These are phyloP conservation scores for Naumovozyma dairenensis DNA, from an alignment of 805 yeast species.

Conservation along the genomic window DNA sequence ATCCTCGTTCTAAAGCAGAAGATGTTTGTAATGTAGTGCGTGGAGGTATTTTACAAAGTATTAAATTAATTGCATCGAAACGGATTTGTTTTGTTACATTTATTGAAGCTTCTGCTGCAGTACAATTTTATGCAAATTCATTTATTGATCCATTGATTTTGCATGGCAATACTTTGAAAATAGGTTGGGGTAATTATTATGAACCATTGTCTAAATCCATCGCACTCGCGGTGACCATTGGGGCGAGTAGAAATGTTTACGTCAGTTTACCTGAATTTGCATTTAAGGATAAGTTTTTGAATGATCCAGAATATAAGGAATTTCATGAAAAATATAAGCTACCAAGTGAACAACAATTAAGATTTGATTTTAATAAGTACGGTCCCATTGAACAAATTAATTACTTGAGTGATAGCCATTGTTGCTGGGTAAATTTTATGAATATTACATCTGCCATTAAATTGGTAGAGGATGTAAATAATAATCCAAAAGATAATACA, in stretches of 20 bases:
- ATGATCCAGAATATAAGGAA: constrained; percentile 27
- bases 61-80: constrained; percentile 43
- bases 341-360: constrained; percentile 41
- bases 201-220: constrained; percentile 52
- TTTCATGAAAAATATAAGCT: constrained; percentile 23
- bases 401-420: constrained; percentile 54
- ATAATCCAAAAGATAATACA: constrained; percentile 22
- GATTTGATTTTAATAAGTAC: constrained; percentile 51
- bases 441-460: constrained; percentile 54
- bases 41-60: constrained; percentile 63
- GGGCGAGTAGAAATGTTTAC: constrained; percentile 71
- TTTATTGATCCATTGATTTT: constrained; percentile 49
- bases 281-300: constrained; percentile 30
- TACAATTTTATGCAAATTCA: constrained; percentile 52
- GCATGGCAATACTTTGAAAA: constrained; percentile 50
- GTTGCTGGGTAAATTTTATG: constrained; percentile 67
- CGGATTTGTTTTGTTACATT: constrained; percentile 63
- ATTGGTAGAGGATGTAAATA: constrained; percentile 50
- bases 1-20: constrained; percentile 53
- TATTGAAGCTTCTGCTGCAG: constrained; percentile 53
- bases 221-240: constrained; percentile 54
- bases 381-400: constrained; percentile 74
- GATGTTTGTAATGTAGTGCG: constrained; percentile 68
- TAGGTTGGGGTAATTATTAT: constrained; percentile 65
- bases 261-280: constrained; percentile 45